Conservation (phyloP, 2,329 filamentous ascomycete species). For the Phialocephala subalpina region DNA sequence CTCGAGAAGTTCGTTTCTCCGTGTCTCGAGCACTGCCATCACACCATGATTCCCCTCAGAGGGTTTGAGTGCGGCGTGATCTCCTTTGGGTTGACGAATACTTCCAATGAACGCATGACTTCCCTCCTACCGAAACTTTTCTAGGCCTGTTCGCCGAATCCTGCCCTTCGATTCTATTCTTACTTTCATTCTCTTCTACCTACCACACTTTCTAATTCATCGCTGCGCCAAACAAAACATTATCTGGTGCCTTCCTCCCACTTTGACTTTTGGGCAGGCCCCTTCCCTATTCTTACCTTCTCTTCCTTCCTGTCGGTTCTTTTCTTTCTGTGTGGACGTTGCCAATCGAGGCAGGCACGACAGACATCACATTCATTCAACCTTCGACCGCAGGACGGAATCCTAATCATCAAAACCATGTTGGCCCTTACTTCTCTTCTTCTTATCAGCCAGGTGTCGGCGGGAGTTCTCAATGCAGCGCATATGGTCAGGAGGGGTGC, state of each 20-base stretch:
- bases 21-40: conserved; percentile 31
- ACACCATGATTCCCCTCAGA: conserved; percentile 21
- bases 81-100: conserved; percentile 25
- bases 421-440: conserved; percentile 38
- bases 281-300: conserved; percentile 34
- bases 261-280: conserved; percentile 38
- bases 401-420: conserved; percentile 30
- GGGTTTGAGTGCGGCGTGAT: conserved; percentile 33
- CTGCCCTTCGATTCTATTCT: conserved; percentile 27
- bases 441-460: conserved; percentile 40
- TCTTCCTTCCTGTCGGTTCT: conserved; percentile 33
- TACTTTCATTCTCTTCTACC: conserved; percentile 28
- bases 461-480: conserved; percentile 35
- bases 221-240: conserved; percentile 36
- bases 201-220: conserved; percentile 17
- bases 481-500: conserved; percentile 36
- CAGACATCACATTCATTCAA: conserved; percentile 28
- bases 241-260: conserved; percentile 30
- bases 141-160: conserved; percentile 19
- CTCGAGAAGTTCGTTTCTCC: conserved; percentile 17
- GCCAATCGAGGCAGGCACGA: conserved; percentile 29
- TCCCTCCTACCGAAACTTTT: conserved; percentile 22
- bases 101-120: conserved; percentile 29
- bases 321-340: conserved; percentile 28
- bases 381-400: conserved; percentile 38